Evolutionary conservation across 169 alveolate genomes (phyloP).

Genomic region (Besnoitia besnoiti): DNA sequence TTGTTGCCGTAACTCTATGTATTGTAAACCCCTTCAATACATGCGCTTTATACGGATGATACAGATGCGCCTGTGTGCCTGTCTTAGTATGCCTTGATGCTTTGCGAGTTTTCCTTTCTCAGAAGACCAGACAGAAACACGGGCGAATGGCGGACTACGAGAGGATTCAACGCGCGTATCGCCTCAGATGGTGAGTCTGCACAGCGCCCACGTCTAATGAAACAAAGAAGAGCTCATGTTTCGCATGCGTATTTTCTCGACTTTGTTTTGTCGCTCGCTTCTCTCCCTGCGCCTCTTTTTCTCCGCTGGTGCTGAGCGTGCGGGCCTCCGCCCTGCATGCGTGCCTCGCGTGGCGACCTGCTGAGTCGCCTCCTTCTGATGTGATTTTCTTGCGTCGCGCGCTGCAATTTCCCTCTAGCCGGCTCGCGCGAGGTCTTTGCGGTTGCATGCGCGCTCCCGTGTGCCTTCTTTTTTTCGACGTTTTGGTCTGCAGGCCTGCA

Average conservation of each 20-base stretch:
- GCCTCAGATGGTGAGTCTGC: not conserved
- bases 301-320: not conserved
- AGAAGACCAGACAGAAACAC: not conserved
- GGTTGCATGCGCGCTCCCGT: no score
- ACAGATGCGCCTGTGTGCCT: no score
- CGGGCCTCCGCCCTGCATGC: not conserved
- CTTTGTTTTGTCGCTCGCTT: not conserved
- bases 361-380: not conserved
- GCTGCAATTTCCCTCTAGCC: no score
- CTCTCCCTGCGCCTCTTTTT: not conserved
- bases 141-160: not conserved
- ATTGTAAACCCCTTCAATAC: no score
- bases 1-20: no score
- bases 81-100: not conserved
- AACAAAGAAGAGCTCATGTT: not conserved
- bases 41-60: no score
- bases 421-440: no score
- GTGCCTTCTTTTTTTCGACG: no score
- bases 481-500: constrained; percentile 16
- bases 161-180: not conserved
- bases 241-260: no score
- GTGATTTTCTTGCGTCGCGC: not conserved
- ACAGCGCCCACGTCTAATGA: no score
- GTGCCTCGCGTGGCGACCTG: not conserved
- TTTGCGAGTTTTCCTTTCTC: not conserved